Conservation (phyloP, 345 rosid genomes). For the Acer campestre region DNA sequence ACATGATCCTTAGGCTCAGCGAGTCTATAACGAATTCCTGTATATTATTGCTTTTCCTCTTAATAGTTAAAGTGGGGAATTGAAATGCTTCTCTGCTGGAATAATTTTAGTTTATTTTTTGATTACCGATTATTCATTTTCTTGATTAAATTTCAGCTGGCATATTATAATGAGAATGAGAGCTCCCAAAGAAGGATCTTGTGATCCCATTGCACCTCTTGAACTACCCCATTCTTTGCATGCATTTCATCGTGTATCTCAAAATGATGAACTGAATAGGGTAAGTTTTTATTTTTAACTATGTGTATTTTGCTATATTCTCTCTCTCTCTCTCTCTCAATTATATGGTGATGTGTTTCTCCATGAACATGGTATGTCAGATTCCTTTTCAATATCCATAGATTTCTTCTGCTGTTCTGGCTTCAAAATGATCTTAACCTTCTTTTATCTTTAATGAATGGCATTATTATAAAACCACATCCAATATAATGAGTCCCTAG, state of each 20-base stretch:
- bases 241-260: conserved; percentile 64
- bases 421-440: not conserved
- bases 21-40: not conserved
- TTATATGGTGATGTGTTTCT: not conserved
- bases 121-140: conserved; percentile 5
- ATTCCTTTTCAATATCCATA: not conserved
- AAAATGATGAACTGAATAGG: conserved; percentile 41
- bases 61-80: not conserved
- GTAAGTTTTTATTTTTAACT: conserved; percentile 31
- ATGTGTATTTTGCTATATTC: not conserved
- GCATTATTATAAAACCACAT: not conserved
- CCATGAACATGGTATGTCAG: not conserved
- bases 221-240: conserved; percentile 80
- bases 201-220: conserved; percentile 69
- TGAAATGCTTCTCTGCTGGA: not conserved
- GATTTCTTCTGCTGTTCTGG: conserved; percentile 1
- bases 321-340: not conserved
- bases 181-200: conserved; percentile 52
- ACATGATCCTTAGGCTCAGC: not conserved
- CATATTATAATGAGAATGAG: conserved; percentile 67
- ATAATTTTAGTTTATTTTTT: not conserved
- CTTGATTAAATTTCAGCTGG: conserved; percentile 51
- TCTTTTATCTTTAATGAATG: not conserved
- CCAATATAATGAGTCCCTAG: not conserved
- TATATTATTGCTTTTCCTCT: not conserved